Conservation (phyloP, 2,329 filamentous ascomycete species). For the Rhexocercosporidium sp. region DNA sequence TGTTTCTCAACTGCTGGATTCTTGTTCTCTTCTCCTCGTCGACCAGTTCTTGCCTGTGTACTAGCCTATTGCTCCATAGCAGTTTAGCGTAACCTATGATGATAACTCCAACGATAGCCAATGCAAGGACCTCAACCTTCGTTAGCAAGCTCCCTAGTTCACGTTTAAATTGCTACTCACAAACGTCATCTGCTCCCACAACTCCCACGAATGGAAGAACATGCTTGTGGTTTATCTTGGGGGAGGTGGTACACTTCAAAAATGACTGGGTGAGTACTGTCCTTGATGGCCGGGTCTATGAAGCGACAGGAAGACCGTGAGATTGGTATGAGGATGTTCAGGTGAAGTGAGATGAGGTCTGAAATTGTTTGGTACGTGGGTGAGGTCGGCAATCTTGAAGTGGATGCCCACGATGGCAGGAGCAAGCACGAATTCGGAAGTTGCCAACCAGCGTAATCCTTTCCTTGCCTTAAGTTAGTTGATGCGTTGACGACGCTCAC, state of each 20-base stretch:
- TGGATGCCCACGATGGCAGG: not conserved
- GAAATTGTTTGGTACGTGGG: not conserved
- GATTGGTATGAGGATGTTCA: not conserved
- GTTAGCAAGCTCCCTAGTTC: not conserved
- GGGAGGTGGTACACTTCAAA: not conserved
- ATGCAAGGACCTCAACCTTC: slow-evolving; percentile 67
- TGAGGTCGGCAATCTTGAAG: not conserved
- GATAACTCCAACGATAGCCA: slow-evolving; percentile 74
- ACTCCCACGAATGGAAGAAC: slow-evolving; percentile 73
- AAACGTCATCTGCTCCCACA: slow-evolving; percentile 92
- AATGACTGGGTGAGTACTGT: not conserved
- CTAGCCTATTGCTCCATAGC: slow-evolving; percentile 60
- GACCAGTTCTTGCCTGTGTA: slow-evolving; percentile 64
- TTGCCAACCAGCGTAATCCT: not conserved
- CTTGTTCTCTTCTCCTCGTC: slow-evolving; percentile 68
- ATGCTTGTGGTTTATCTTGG: slow-evolving; percentile 25
- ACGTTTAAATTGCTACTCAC: slow-evolving; percentile 57
- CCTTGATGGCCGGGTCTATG: not conserved
- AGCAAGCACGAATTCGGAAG: not conserved
- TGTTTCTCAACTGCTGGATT: slow-evolving; percentile 58
- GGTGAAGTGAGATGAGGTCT: not conserved
- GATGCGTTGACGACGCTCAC: not conserved
- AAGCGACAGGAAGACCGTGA: not conserved
- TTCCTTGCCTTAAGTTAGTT: not conserved
- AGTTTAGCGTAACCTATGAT: slow-evolving; percentile 71